These are phyloP conservation scores for Salix brachista DNA, from an alignment of 345 rosid genomes.

Conservation along the genomic window DNA sequence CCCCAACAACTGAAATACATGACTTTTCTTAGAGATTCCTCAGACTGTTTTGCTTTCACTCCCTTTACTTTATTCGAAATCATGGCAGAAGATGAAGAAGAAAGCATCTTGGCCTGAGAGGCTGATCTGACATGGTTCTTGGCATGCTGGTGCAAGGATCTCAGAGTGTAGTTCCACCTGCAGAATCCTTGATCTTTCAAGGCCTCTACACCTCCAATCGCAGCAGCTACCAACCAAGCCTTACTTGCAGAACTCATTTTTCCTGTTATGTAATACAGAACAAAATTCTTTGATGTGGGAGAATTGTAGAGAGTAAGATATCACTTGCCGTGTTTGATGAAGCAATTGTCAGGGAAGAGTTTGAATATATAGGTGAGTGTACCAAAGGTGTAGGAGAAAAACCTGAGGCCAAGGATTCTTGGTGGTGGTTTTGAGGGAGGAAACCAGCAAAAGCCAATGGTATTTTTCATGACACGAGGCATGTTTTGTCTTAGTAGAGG, in stretches of 20 bases:
- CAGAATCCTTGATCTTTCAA: slow-evolving; percentile 39
- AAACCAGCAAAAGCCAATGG: not conserved
- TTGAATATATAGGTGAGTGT: too few relatives aligned
- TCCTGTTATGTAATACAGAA: not conserved
- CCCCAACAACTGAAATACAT: slow-evolving; percentile 26
- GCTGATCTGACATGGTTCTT: slow-evolving; percentile 18
- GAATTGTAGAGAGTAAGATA: not conserved
- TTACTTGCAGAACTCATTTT: slow-evolving; percentile 30
- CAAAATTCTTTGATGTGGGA: not conserved
- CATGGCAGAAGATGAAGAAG: slow-evolving; percentile 6
- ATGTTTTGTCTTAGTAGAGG: too few relatives aligned
- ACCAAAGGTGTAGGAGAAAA: too few relatives aligned
- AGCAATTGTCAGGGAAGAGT: too few relatives aligned
- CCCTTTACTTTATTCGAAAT: slow-evolving; percentile 2
- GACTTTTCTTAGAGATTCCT: slow-evolving; percentile 13
- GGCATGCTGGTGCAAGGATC: slow-evolving; percentile 17
- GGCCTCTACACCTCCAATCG: slow-evolving; percentile 36
- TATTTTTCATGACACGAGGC: not conserved
- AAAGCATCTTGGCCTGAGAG: slow-evolving; percentile 13
- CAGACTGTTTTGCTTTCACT: slow-evolving; percentile 11
- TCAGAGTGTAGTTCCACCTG: slow-evolving; percentile 31
- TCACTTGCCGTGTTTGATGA: too few relatives aligned
- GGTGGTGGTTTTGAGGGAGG: not conserved
- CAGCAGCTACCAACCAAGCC: slow-evolving; percentile 37
- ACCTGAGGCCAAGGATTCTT: too few relatives aligned